Base-by-base conservation (phyloP, 2,329 filamentous ascomycete species). In the Westerdykella sp. region DNA sequence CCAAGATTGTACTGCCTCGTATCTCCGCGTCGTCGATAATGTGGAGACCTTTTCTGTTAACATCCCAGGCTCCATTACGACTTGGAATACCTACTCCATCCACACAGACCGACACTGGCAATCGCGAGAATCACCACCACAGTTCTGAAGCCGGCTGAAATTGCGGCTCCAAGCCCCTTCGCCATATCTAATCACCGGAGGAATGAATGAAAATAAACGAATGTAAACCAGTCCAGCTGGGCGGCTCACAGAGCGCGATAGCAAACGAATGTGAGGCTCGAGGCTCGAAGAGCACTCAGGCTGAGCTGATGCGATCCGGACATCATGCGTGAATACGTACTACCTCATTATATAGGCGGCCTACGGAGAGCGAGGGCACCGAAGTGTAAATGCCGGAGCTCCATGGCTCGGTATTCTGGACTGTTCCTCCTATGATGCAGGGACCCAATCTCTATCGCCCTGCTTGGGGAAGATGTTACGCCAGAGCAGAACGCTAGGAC, bases 231-330 rank as follows among this genome's bases (percentile, higher is more conserved):
- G 53, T 41, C 56, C 54, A 53, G 56, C 56, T 56, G 53, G 44
- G 46, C 54, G 43, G 51, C 54, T 59, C 49, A 16, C 51, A 55
- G 53, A 57, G 56, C 51, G 54, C 56, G 55, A 40, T 44, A 41
- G 34, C 25, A 28, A 28, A 28, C 25, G 25, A 28, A 28, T 12
- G 25, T 28, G 25, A 28, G 25, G 25, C 25, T 10, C 7, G 25
- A 28, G 25, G 25, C 11, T 28, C 25, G 25, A 28, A 28, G 25
- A 28, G 18, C 25, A 12, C 25, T 28, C 25, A 28, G 25, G 25
- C 25, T 28, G 11, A 28, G 25, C 9, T 28, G 25, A 28, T 28
- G 18, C 4, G 3, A 28, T 28, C 25, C 11, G 4, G 4, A 28
- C 25, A 28, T 12, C 25, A 28, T 28, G 25, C 25, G 9, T 28